Percentiles rank a stretch among this genome's conserved stretches.
phyloP scores from a whole-genome alignment of 2,329 filamentous ascomycete genomes.

The Sclerotinia spermophila region DNA sequence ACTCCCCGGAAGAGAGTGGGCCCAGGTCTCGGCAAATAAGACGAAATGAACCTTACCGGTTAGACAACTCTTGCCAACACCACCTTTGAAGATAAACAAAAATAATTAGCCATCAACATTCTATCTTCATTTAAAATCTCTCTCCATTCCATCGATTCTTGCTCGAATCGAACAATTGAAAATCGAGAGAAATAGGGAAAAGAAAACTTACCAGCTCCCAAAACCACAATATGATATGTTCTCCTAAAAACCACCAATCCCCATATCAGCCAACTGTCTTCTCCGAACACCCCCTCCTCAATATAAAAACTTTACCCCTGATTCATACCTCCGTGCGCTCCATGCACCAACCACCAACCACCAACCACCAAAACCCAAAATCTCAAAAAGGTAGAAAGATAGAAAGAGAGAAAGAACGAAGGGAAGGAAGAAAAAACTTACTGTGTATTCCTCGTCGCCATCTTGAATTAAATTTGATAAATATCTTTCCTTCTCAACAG shows the following conservation, averaged over 20 bases:
- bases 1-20: slow-evolving; percentile 8
- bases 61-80: slow-evolving; percentile 72
- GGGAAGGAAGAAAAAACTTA: background rate
- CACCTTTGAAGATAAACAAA: slow-evolving; percentile 47
- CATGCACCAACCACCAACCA: slow-evolving; percentile 2
- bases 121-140: background rate
- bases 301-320: slow-evolving; percentile 16
- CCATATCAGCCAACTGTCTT: slow-evolving; percentile 12
- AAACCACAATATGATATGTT: slow-evolving; percentile 64
- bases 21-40: slow-evolving; percentile 16
- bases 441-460: slow-evolving; percentile 15
- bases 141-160: background rate
- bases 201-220: slow-evolving; percentile 52
- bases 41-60: slow-evolving; percentile 51
- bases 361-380: background rate
- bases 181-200: slow-evolving; percentile 5
- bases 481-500: background rate
- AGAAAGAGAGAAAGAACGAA: background rate
- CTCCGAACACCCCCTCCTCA: background rate
- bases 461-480: background rate
- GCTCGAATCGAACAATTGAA: background rate
- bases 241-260: slow-evolving; percentile 40
- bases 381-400: background rate
- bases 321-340: slow-evolving; percentile 17
- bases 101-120: slow-evolving; percentile 27